Evolutionary conservation across 768 basidiomycete genomes (phyloP).

Genomic region (Psilocybe cyanescens): DNA sequence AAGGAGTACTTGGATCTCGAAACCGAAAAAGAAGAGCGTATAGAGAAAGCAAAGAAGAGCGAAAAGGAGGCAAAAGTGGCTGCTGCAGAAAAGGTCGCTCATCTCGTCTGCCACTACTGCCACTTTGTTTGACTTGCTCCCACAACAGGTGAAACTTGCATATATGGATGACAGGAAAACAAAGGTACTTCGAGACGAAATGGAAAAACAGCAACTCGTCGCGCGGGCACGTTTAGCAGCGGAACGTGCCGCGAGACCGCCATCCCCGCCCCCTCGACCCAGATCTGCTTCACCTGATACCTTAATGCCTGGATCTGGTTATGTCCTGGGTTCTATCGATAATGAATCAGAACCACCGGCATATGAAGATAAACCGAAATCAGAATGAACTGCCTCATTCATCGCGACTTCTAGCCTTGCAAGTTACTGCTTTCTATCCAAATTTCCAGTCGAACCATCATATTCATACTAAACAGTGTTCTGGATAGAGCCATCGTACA

Average conservation of each 20-base stretch:
- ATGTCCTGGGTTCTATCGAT: constrained; percentile 27
- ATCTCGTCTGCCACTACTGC: neutral
- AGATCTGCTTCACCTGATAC: constrained; percentile 21
- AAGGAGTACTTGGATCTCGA: constrained; percentile 63
- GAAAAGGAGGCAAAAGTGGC: constrained; percentile 62
- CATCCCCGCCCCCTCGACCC: neutral
- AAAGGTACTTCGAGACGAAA: constrained; percentile 56
- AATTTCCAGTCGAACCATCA: too few species aligned
- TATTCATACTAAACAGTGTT: neutral
- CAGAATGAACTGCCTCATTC: neutral
- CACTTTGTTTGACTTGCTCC: neutral
- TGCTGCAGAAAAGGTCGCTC: constrained; percentile 56
- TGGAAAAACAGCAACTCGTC: constrained; percentile 56
- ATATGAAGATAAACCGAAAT: constrained; percentile 13
- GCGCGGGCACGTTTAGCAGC: constrained; percentile 21
- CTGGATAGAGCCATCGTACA: neutral
- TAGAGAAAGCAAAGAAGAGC: constrained; percentile 49
- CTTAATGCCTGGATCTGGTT: constrained; percentile 43
- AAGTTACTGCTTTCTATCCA: too few species aligned
- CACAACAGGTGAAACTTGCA: constrained; percentile 69
- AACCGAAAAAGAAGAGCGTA: constrained; percentile 50
- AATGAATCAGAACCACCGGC: constrained; percentile 16
- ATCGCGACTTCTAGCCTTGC: neutral
- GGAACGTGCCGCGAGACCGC: constrained; percentile 7
- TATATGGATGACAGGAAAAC: constrained; percentile 78